Conservation (phyloP, 768 basidiomycete species). For the Cantharellus cinnabarinus region DNA sequence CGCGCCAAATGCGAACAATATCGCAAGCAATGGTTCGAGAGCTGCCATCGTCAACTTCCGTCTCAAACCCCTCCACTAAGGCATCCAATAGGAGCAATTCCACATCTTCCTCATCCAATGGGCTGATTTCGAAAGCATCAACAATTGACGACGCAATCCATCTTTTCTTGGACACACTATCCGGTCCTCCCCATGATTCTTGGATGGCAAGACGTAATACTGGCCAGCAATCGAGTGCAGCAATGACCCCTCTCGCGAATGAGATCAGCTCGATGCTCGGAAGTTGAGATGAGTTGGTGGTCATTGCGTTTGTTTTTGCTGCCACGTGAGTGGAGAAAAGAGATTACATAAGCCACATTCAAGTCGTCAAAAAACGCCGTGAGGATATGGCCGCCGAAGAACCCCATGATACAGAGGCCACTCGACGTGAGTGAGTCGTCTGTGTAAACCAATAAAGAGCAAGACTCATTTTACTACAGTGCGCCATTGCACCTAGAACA, state of each 20-base stretch:
- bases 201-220: slow-evolving; percentile 72
- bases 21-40: slow-evolving; percentile 53
- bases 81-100: slow-evolving; percentile 67
- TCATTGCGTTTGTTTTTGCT: too few relatives aligned
- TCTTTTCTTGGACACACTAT: slow-evolving; percentile 45
- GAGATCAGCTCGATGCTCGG: slow-evolving; percentile 25
- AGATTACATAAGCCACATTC: too few relatives aligned
- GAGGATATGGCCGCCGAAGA: too few relatives aligned
- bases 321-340: too few relatives aligned
- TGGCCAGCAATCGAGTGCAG: slow-evolving; percentile 68
- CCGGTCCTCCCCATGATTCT: slow-evolving; percentile 71
- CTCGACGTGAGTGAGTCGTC: too few relatives aligned
- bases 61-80: slow-evolving; percentile 76
- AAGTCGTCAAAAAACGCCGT: too few relatives aligned
- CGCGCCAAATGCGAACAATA: slow-evolving; percentile 42
- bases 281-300: background rate
- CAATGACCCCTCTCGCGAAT: slow-evolving; percentile 73
- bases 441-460: too few relatives aligned
- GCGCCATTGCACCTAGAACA: too few relatives aligned
- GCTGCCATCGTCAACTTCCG: slow-evolving; percentile 67
- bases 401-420: too few relatives aligned
- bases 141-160: slow-evolving; percentile 72
- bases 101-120: slow-evolving; percentile 52
- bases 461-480: too few relatives aligned
- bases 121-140: slow-evolving; percentile 34